Evolutionary conservation across 345 rosid genomes (phyloP).

Genomic region (Pugionium cornutum): DNA sequence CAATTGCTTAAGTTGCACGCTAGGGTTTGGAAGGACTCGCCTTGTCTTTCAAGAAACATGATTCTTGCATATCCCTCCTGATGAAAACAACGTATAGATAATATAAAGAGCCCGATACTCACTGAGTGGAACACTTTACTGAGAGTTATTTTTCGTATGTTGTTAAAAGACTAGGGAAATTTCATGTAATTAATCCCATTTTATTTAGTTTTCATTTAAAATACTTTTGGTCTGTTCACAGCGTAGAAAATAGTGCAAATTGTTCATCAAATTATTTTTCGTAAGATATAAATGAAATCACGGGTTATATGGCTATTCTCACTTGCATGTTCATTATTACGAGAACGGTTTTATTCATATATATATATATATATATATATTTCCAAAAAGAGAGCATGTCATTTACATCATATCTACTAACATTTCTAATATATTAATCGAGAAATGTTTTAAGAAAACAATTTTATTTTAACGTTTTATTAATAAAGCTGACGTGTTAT

Average conservation of each 20-base stretch:
- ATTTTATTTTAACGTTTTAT: too few species aligned
- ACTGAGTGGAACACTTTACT: slow-evolving; percentile 28
- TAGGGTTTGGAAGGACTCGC: slow-evolving; percentile 64
- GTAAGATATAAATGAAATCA: slow-evolving; percentile 26
- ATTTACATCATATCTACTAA: too few species aligned
- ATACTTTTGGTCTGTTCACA: slow-evolving; percentile 22
- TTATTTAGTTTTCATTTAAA: background rate
- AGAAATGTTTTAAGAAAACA: too few species aligned
- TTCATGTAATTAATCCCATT: slow-evolving; percentile 15
- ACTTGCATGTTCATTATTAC: slow-evolving; percentile 16
- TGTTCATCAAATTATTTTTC: slow-evolving; percentile 21
- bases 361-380: too few species aligned
- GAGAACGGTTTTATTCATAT: background rate
- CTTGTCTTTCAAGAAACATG: slow-evolving; percentile 53
- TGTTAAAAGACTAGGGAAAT: background rate
- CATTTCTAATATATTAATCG: too few species aligned
- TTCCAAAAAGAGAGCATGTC: too few species aligned
- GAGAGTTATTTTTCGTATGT: slow-evolving; percentile 24
- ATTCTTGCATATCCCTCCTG: slow-evolving; percentile 47
- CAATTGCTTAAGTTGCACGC: slow-evolving; percentile 72
- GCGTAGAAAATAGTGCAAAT: slow-evolving; percentile 22
- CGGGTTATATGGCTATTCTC: slow-evolving; percentile 18
- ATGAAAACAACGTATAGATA: slow-evolving; percentile 23
- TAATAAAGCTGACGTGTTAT: too few species aligned
- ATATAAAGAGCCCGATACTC: slow-evolving; percentile 21